Base-by-base conservation (phyloP, 2,329 filamentous ascomycete genomes). In the Aspergillus sp. region DNA sequence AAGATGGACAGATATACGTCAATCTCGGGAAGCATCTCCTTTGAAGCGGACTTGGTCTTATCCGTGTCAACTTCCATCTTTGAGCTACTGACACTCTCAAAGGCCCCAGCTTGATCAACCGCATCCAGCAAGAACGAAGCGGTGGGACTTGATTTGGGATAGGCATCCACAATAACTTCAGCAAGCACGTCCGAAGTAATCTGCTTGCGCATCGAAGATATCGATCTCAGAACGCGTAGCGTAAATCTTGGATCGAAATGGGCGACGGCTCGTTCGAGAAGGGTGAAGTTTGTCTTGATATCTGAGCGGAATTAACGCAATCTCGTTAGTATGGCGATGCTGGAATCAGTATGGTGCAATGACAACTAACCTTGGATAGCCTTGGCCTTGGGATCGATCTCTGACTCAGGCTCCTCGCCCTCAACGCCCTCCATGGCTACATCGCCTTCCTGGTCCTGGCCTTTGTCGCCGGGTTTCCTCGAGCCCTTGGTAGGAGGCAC, bases 161-260 rank as follows among this genome's bases (percentile, higher is more conserved):
- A 96, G 47, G 90, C 93, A 71, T 96, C 89, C 69, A 88, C 87
- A 73, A 97, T 91, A 72, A 90, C 90, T 77, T 91, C 88, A 54
- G 89, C 87, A 68, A 97, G 84, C 69, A 96, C 89, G 69, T 94
- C 91, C 61, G 91, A 86, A 15, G 89, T 91, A 69, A 97, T 85
- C 68, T 92, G 88, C 84, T 98, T 98, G 77, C 95, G 92, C 77
- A 98, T 89, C 59, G 93, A 93, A 46, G 95, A 97, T 81, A 98
- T 96, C 71, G 93, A 96, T 72, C 95, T 91, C 66, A 99, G 87
- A 64, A 95, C 95, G 75, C 95, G 88, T 66, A 99, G 90, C 60
- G 94, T 92, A 81, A 97, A 99, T 82, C 95, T 89, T 62, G 93
- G 88, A 80, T 99, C 95, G 78, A 98, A 99, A 71, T 96, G 88